Evolutionary conservation across 805 yeast genomes (phyloP).

Genomic region (Sugiyamaella boreocaroliniensis): DNA sequence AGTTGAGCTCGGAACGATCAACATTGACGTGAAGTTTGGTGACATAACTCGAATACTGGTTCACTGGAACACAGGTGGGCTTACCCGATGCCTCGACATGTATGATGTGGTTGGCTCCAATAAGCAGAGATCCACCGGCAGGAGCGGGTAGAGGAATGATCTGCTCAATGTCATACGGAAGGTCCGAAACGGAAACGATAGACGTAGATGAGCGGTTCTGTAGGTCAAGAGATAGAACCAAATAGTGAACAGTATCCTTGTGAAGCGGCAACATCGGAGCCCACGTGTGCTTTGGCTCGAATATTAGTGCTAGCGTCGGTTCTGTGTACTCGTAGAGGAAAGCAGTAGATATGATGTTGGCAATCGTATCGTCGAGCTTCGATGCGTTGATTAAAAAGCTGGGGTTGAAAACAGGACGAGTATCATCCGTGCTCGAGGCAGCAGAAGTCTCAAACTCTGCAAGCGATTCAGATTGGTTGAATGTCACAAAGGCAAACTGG

Average conservation of each 20-base stretch:
- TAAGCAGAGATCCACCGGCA: slow-evolving; percentile 56
- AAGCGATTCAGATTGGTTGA: slow-evolving; percentile 35
- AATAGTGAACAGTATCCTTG: slow-evolving; percentile 56
- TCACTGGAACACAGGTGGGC: slow-evolving; percentile 54
- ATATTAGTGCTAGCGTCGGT: slow-evolving; percentile 71
- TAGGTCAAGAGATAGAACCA: slow-evolving; percentile 64
- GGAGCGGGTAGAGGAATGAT: slow-evolving; percentile 61
- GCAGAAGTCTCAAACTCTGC: slow-evolving; percentile 13
- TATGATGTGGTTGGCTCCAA: slow-evolving; percentile 72
- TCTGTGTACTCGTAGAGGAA: slow-evolving; percentile 70
- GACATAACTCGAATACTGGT: slow-evolving; percentile 41
- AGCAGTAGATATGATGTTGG: slow-evolving; percentile 60
- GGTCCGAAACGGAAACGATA: slow-evolving; percentile 53
- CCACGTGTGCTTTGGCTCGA: slow-evolving; percentile 61
- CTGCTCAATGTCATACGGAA: slow-evolving; percentile 69
- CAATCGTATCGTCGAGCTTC: slow-evolving; percentile 49
- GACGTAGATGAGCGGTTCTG: slow-evolving; percentile 52
- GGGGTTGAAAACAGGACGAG: slow-evolving; percentile 36
- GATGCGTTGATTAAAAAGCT: slow-evolving; percentile 57
- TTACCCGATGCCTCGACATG: slow-evolving; percentile 78
- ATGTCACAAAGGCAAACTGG: slow-evolving; percentile 64
- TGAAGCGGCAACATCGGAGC: slow-evolving; percentile 59
- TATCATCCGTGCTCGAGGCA: not conserved
- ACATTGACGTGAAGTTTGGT: slow-evolving; percentile 35
- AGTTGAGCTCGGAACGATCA: slow-evolving; percentile 46